Evolutionary conservation across 2,329 filamentous ascomycete genomes (phyloP), one percentile per base, ranked within the genome.

Genomic region (Colletotrichum theobromicola): DNA sequence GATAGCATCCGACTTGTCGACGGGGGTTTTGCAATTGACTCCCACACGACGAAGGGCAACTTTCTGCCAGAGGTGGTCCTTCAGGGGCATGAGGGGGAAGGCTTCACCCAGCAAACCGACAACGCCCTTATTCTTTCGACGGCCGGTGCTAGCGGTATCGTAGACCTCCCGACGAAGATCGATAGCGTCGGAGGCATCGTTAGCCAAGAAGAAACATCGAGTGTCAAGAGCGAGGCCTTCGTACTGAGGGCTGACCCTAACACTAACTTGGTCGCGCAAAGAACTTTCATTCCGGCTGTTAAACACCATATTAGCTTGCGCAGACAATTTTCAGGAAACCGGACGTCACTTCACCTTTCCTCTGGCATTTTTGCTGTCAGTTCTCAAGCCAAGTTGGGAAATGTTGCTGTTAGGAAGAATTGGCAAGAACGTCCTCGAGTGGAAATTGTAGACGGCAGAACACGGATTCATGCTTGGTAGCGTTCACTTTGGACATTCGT

Each of bases 161-260:
- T 65, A 13, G 68, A 72, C 50, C 32, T 72, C 26, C 24, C 18
- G n/a, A 60, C n/a, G n/a, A 30, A 5, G 15, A 18, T 7, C n/a
- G 5, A 55, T 10, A 5, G n/a, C 12, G 12, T 34, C 3, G 57
- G 57, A 32, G 32, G 28, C 28, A 24, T 10, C 53, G 24, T 16
- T 24, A n/a, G 16, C 15, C 21, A 15, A 28, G 16, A 8, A 18
- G 53, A 18, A 15, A 15, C 35, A 35, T n/a, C 32, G 61, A 34
- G 5, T 53, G 57, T 13, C 28, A 34, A 12, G 34, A 50, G 66
- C 55, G 28, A 72, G 28, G 61, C 37, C 3, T 61, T 68, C 24
- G 67, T 74, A 16, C 46, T 78, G 35, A 64, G 60, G 55, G 60
- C 75, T 24, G 76, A 78, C 32, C 74, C 77, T 6, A 78, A 78